These are phyloP conservation scores for Xenoacremonium recifei DNA, from an alignment of 2,329 filamentous ascomycete species.

Conservation along the genomic window DNA sequence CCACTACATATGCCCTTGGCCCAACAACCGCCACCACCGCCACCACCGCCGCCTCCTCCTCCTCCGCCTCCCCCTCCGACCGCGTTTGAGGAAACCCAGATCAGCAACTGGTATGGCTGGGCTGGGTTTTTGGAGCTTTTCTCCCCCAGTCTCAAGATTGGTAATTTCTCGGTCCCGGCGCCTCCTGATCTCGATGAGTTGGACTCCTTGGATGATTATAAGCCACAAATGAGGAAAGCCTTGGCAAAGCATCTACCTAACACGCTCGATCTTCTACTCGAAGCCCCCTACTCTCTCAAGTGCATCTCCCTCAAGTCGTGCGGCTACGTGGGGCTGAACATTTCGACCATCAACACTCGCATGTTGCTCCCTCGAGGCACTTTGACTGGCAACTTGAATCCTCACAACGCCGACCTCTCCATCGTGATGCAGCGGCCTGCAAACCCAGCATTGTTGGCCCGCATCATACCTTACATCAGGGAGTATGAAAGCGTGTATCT, in stretches of 20 bases:
- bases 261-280: no score
- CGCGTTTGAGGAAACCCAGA: constrained; percentile 18
- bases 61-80: constrained; percentile 2
- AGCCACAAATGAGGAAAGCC: no score
- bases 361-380: constrained; percentile 28
- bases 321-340: constrained; percentile 53
- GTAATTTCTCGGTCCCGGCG: constrained; percentile 18
- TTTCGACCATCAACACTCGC: constrained; percentile 34
- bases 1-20: no score
- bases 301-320: constrained; percentile 57
- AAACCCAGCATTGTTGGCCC: constrained; percentile 36
- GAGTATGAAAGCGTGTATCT: constrained; percentile 30
- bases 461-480: constrained; percentile 30
- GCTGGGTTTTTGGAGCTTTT: constrained; percentile 42
- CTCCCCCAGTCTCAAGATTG: constrained; percentile 35
- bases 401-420: constrained; percentile 22
- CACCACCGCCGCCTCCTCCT: constrained; percentile 3
- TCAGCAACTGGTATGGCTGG: constrained; percentile 37
- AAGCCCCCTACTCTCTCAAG: constrained; percentile 33
- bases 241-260: no score
- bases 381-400: constrained; percentile 19
- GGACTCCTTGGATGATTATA: no score
- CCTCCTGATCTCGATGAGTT: no score
- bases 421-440: constrained; percentile 34
- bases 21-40: neutral